Base-by-base conservation (phyloP, 2,329 filamentous ascomycete genomes). In the Cladosporium sp. region DNA sequence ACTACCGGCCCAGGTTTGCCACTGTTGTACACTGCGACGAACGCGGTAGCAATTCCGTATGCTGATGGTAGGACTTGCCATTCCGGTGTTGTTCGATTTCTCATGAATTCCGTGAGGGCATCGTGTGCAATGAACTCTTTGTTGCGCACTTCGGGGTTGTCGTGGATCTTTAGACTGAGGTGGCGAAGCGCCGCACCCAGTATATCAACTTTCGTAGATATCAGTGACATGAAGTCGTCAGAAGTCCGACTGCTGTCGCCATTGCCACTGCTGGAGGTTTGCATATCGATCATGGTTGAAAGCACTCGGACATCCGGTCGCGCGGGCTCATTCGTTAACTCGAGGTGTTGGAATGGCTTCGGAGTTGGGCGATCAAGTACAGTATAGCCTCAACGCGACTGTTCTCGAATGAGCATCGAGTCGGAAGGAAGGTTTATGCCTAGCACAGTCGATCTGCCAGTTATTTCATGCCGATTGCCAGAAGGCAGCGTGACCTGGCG, bases 1-100 rank as follows among this genome's bases (percentile, higher is more conserved):
- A 79, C 74, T 0, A 73, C 75, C 1, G 63, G 61, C 8, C 62
- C 63, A 17, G 71, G 7, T 51, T 66, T 3, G 83, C 9, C 64
- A 58, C 72, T 79, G 58, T 81, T 76, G 59, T 73, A 82, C 1
- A 78, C 76, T 3, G 80, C 81, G 25, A 78, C 74, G 74, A 82
- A 84, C 12, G 81, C 81, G 2, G 81, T 84, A 36, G 73, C 71
- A 61, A 84, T 73, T 8, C 75, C 77, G 62, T 82, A 83, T 0
- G 79, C 80, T 1, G 45, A 43, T 7, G 37, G 40, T 8, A 19
- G 43, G 14, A 58, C 47, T 12, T 43, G 11, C 55, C 55, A 58
- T 14, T 45, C 39, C 40, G 42, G 75, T 6, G 12, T 12, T n/a
- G 14, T 17, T 52, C 73, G 74, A 14, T 66, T 69, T 14, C 69